Conservation (phyloP, 139 green algal species). For the Chloropicon primus region DNA sequence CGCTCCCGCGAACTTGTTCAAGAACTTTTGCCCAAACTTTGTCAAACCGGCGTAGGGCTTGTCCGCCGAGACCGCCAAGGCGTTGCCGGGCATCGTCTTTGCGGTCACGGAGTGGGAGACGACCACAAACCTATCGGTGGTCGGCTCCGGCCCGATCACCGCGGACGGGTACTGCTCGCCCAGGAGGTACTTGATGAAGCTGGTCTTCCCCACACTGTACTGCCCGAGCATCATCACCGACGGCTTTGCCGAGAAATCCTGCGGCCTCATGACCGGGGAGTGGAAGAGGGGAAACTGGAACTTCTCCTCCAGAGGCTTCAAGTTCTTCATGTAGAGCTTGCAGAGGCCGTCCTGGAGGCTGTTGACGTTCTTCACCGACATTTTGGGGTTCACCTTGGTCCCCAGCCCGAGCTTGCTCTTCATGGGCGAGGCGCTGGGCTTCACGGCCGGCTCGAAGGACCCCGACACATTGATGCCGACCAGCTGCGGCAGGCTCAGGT, state of each 20-base stretch:
- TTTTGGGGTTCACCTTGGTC: neutral
- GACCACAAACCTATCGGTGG: conserved; percentile 94
- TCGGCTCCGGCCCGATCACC: conserved; percentile 93
- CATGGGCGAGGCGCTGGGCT: neutral
- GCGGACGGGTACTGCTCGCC: conserved; percentile 72
- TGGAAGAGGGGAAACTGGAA: neutral
- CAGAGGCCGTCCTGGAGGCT: neutral
- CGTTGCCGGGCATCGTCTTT: conserved; percentile 83
- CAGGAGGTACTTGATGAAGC: conserved; percentile 93
- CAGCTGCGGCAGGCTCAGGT: neutral
- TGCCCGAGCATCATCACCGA: conserved; percentile 91
- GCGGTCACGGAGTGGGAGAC: conserved; percentile 67
- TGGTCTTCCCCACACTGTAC: conserved; percentile 94
- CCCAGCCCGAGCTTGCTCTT: neutral
- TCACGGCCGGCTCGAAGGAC: neutral
- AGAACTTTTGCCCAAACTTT: conserved; percentile 49
- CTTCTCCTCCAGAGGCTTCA: neutral
- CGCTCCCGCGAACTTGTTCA: conserved; percentile 80
- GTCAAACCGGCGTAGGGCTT: conserved; percentile 50
- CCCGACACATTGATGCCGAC: neutral
- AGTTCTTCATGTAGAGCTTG: neutral
- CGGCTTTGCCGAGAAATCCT: conserved; percentile 94
- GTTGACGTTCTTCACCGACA: neutral
- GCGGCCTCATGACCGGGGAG: conserved; percentile 4
- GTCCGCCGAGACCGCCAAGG: conserved; percentile 82